These are phyloP conservation scores for Syzygium aromaticum DNA, from an alignment of 345 rosid species.

Conservation along the genomic window DNA sequence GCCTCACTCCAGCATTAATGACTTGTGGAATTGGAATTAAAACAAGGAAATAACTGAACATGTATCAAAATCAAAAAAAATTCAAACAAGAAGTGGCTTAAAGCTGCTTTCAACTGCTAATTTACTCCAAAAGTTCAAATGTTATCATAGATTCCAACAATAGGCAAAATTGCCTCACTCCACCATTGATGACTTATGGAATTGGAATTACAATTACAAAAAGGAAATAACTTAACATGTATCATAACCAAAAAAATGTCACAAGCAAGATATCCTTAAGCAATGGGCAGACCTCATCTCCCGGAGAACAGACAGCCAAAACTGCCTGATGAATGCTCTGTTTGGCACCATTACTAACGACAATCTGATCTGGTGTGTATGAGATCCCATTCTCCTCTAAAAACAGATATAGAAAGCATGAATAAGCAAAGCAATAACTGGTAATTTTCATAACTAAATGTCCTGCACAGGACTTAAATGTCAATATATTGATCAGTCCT, in stretches of 20 bases:
- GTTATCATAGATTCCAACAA: no score
- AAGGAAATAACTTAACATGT: no score
- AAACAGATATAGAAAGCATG: background rate
- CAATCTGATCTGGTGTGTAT: slow-evolving; percentile 73
- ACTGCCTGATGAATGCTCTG: slow-evolving; percentile 76
- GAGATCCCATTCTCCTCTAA: slow-evolving; percentile 84
- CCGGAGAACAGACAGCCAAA: slow-evolving; percentile 88
- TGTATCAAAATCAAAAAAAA: background rate
- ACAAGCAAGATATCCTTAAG: background rate
- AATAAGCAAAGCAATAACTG: background rate
- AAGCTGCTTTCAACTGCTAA: no score
- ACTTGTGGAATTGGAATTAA: background rate
- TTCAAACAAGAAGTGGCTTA: background rate
- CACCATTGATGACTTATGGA: no score
- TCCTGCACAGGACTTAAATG: background rate
- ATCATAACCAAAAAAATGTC: background rate
- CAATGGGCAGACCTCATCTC: slow-evolving; percentile 69
- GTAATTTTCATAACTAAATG: background rate
- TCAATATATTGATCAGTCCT: background rate
- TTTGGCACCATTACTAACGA: slow-evolving; percentile 97
- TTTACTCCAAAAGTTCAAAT: no score
- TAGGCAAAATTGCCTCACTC: no score
- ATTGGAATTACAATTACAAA: no score
- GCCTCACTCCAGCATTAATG: background rate
- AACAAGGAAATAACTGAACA: background rate